Percentiles rank a stretch among this genome's conserved stretches.
phyloP scores from a whole-genome alignment of 371 early-diverging fungal species.

The Aphelidium insulamus region DNA sequence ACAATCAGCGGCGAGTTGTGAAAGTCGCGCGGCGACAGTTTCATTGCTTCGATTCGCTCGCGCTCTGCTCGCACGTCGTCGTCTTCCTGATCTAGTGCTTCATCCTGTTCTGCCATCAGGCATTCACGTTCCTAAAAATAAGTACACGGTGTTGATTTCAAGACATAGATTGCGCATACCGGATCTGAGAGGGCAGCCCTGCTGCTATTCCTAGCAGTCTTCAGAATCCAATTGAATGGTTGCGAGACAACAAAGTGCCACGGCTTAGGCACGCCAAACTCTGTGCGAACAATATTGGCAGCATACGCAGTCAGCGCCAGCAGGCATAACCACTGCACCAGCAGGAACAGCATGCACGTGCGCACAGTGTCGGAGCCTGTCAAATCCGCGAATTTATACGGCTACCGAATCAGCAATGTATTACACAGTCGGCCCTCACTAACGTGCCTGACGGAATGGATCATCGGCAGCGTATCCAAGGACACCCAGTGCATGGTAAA shows the following conservation, averaged over 20 bases:
- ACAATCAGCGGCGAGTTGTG: constrained; percentile 23
- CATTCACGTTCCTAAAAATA: background rate
- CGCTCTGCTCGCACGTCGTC: constrained; percentile 31
- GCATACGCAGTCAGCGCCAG: constrained; percentile 24
- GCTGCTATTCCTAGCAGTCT: too few relatives aligned
- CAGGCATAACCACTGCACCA: constrained; percentile 20
- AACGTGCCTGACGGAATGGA: constrained; percentile 2
- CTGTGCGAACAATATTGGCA: constrained; percentile 22
- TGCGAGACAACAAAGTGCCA: constrained; percentile 38
- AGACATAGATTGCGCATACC: too few relatives aligned
- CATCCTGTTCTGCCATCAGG: constrained; percentile 2
- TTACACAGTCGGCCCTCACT: too few relatives aligned
- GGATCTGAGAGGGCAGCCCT: too few relatives aligned
- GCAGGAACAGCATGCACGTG: constrained; percentile 18
- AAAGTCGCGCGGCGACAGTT: constrained; percentile 8
- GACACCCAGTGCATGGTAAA: constrained; percentile 26
- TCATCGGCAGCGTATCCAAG: constrained; percentile 17
- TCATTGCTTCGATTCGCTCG: too few relatives aligned
- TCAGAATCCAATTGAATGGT: too few relatives aligned
- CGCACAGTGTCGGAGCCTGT: constrained; percentile 19
- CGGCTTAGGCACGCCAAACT: constrained; percentile 32
- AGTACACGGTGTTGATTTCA: background rate
- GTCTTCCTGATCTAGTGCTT: constrained; percentile 27
- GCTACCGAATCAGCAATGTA: too few relatives aligned
- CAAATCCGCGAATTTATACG: constrained; percentile 16